A percentile compares a stretch with the other conserved stretches of the same genome.
phyloP scores from a whole-genome alignment of 495 filamentous ascomycete species.

The Eremomyces bilateralis region DNA sequence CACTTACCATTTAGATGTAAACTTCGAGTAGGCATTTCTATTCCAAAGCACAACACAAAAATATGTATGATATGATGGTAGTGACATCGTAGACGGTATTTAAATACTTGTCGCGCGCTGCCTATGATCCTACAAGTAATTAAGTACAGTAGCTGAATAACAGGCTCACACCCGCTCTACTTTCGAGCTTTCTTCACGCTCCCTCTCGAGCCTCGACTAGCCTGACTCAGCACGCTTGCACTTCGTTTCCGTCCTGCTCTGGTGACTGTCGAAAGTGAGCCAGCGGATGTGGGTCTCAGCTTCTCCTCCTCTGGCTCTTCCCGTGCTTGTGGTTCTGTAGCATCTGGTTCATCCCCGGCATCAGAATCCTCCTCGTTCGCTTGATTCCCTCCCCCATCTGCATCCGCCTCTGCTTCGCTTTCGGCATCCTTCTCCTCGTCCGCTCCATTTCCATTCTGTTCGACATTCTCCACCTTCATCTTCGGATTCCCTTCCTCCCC shows the following conservation, averaged over 20 bases:
- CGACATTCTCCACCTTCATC: background rate
- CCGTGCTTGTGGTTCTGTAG: conserved; percentile 4
- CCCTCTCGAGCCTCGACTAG: conserved; percentile 51
- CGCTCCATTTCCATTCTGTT: conserved; percentile 21
- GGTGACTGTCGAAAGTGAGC: conserved; percentile 5
- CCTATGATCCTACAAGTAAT: no score
- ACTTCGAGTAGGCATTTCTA: no score
- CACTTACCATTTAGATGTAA: no score
- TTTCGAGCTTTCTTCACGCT: conserved; percentile 51
- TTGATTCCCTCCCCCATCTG: conserved; percentile 21
- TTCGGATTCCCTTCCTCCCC: conserved; percentile 3
- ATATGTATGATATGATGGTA: no score
- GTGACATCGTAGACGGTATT: no score
- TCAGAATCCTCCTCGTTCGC: conserved; percentile 7
- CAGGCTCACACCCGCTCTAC: conserved; percentile 14
- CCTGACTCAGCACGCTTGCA: conserved; percentile 47
- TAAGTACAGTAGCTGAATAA: no score
- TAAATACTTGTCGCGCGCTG: no score
- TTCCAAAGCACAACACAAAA: no score
- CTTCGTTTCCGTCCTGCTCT: conserved; percentile 40
- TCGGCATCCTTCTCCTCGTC: conserved; percentile 6
- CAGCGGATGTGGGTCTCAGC: background rate
- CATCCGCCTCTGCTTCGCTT: conserved; percentile 7
- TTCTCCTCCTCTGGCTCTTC: background rate
- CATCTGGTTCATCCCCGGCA: conserved; percentile 9